Percentiles rank a stretch among this genome's conserved stretches.
Evolutionary conservation across 2,329 filamentous ascomycete genomes (phyloP).

Genomic region (Colletotrichum truncatum): DNA sequence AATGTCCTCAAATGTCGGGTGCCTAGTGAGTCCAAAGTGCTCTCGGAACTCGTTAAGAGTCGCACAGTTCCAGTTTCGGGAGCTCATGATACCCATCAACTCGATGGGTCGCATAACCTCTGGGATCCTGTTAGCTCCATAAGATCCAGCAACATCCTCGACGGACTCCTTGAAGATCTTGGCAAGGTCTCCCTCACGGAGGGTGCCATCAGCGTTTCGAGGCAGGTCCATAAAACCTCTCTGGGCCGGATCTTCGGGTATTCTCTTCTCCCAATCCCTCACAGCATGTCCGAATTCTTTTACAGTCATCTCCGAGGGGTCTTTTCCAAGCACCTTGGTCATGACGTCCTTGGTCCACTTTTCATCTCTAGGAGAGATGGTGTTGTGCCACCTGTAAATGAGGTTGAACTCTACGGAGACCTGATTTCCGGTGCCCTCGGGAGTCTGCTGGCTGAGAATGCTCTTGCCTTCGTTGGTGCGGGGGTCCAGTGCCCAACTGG

Average conservation of each 20-base stretch:
- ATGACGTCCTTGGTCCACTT: constrained; percentile 39
- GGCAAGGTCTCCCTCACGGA: constrained; percentile 64
- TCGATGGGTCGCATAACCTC: constrained; percentile 65
- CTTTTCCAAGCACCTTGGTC: constrained; percentile 29
- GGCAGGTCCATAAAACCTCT: constrained; percentile 60
- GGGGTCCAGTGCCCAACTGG: constrained; percentile 57
- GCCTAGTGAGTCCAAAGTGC: constrained; percentile 65
- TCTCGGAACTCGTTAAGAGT: constrained; percentile 71
- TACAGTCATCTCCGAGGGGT: background rate
- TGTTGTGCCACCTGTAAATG: constrained; percentile 44
- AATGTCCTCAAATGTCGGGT: constrained; percentile 67
- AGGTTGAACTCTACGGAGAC: constrained; percentile 46
- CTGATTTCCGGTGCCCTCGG: constrained; percentile 43
- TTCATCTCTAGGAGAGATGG: constrained; percentile 42
- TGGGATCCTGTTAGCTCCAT: constrained; percentile 64
- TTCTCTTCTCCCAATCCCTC: constrained; percentile 45
- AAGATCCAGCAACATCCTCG: constrained; percentile 59
- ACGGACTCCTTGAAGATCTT: constrained; percentile 60
- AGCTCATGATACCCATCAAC: constrained; percentile 67
- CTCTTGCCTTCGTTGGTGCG: constrained; percentile 38
- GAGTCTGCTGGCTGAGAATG: constrained; percentile 40
- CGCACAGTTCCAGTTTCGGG: constrained; percentile 65
- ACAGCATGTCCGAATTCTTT: constrained; percentile 9
- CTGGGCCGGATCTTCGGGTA: constrained; percentile 59
- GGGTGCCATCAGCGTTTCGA: constrained; percentile 58